Conservation (phyloP, 2,329 filamentous ascomycete species). For the Hypoxylon sp. region DNA sequence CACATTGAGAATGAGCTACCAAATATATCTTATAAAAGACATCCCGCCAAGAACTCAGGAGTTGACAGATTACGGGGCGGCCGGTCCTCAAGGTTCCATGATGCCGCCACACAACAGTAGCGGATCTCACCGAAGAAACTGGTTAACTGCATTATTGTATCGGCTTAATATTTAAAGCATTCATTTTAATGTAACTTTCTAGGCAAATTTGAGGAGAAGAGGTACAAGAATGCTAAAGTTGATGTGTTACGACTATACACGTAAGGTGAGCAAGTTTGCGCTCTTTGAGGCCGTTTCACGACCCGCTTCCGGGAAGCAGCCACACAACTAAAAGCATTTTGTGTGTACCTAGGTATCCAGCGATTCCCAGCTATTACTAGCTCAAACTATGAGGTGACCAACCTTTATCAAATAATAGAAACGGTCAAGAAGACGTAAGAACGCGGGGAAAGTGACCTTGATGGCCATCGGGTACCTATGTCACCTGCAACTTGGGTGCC, state of each 20-base stretch:
- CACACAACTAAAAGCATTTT: constrained; percentile 14
- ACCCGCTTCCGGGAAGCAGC: constrained; percentile 31
- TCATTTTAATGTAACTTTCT: background rate
- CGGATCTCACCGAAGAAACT: constrained; percentile 1
- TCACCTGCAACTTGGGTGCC: constrained; percentile 2
- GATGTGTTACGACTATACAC: constrained; percentile 16
- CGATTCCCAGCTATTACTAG: background rate
- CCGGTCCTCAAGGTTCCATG: constrained; percentile 38
- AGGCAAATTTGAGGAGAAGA: background rate
- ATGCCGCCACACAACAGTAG: constrained; percentile 11
- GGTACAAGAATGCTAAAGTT: constrained; percentile 19
- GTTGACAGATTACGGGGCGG: constrained; percentile 10
- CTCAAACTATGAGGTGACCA: constrained; percentile 3
- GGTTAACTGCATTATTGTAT: constrained; percentile 2
- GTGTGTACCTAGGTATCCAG: background rate
- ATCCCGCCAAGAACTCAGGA: constrained; percentile 23
- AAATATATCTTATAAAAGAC: constrained; percentile 3
- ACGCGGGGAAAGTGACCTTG: constrained; percentile 40
- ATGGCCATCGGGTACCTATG: constrained; percentile 26
- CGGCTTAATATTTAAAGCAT: background rate
- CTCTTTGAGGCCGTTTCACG: constrained; percentile 44
- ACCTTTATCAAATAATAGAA: background rate
- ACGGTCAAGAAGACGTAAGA: constrained; percentile 5
- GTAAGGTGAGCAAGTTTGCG: constrained; percentile 55
- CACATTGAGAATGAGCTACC: background rate